Evolutionary conservation across 2,329 filamentous ascomycete genomes (phyloP).

Genomic region (Zymoseptoria pseudotritici): DNA sequence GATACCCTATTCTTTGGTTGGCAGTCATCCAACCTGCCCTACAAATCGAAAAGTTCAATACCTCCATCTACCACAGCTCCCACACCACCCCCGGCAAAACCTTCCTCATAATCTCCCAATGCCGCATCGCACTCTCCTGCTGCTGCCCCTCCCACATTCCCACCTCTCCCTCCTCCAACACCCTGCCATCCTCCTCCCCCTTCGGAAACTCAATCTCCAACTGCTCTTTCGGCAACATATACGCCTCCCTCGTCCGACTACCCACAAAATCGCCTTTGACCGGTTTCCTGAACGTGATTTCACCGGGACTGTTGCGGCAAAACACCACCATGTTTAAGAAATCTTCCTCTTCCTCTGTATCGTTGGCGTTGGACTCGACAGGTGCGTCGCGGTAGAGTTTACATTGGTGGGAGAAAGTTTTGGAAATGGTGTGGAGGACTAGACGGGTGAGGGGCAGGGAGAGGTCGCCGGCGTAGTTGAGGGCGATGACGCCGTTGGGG

Average conservation of each 20-base stretch:
- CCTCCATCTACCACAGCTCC: conserved; percentile 66
- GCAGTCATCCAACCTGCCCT: no score
- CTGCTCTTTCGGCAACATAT: conserved; percentile 66
- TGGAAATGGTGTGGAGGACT: conserved; percentile 71
- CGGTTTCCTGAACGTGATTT: conserved; percentile 57
- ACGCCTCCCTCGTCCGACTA: conserved; percentile 62
- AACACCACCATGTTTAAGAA: conserved; percentile 97
- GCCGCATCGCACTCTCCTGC: conserved; percentile 66
- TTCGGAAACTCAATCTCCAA: conserved; percentile 43
- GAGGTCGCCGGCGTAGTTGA: conserved; percentile 94
- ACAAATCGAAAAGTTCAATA: background rate
- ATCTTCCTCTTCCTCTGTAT: conserved; percentile 52
- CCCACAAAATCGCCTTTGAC: conserved; percentile 59
- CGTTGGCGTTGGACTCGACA: conserved; percentile 34
- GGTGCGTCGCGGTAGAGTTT: conserved; percentile 79
- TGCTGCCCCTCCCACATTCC: conserved; percentile 64
- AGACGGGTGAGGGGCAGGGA: conserved; percentile 66
- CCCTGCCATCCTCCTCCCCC: conserved; percentile 32
- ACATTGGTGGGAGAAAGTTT: conserved; percentile 74
- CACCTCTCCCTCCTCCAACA: conserved; percentile 59
- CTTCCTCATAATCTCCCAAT: conserved; percentile 86
- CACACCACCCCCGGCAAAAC: conserved; percentile 73
- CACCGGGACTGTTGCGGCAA: conserved; percentile 59
- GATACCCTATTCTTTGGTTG: background rate
- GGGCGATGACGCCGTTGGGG: conserved; percentile 74